Conservation (phyloP, 2,329 filamentous ascomycete genomes). For the Akanthomyces muscarius region DNA sequence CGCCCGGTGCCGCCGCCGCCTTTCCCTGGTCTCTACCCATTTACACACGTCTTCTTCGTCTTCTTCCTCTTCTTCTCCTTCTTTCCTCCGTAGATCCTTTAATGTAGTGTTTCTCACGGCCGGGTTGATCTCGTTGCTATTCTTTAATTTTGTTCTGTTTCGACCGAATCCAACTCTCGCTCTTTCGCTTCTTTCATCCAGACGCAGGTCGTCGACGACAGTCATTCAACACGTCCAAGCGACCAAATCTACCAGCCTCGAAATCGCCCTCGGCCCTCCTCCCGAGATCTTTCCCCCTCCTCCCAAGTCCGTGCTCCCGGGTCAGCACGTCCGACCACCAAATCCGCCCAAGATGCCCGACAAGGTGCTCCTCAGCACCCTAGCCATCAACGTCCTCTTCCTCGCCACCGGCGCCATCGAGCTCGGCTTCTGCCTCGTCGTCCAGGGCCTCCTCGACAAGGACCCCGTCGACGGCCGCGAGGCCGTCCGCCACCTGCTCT, state of each 20-base stretch:
- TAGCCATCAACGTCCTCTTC: slow-evolving; percentile 48
- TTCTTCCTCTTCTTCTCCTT: not conserved
- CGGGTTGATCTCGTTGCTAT: not conserved
- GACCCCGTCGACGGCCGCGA: slow-evolving; percentile 37
- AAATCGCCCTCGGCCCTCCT: no score
- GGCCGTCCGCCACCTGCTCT: slow-evolving; percentile 49
- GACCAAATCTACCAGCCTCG: no score
- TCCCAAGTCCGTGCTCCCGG: not conserved
- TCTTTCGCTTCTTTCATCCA: not conserved
- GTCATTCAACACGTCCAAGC: no score
- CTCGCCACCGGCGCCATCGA: slow-evolving; percentile 50
- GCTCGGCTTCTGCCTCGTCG: slow-evolving; percentile 52
- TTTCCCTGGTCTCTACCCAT: not conserved
- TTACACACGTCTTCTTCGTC: slow-evolving; percentile 20
- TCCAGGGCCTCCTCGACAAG: slow-evolving; percentile 41
- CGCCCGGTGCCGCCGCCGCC: not conserved
- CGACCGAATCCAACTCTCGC: not conserved
- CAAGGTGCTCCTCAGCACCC: slow-evolving; percentile 49
- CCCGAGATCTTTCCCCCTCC: not conserved
- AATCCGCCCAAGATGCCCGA: slow-evolving; percentile 43
- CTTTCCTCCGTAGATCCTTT: not conserved
- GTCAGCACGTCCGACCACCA: no score
- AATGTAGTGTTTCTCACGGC: not conserved
- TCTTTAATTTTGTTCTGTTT: not conserved
- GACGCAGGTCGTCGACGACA: no score